These are phyloP conservation scores for Helotiales sp. DNA, from an alignment of 2,329 filamentous ascomycete genomes.

Conservation along the genomic window DNA sequence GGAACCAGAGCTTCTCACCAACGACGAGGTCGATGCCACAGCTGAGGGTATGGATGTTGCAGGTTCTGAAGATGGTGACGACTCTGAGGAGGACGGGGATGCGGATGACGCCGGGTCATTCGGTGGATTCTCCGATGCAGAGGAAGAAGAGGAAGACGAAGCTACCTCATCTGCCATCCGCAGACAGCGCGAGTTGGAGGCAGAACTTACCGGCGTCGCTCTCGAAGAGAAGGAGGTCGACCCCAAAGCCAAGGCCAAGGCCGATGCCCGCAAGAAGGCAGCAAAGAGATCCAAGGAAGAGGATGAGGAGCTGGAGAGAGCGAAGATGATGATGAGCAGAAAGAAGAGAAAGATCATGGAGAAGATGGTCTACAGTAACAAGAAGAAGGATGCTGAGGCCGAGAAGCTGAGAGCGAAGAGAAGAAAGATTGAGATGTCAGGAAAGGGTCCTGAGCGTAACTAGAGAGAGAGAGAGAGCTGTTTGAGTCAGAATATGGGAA, in stretches of 20 bases:
- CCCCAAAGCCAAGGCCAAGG: constrained; percentile 66
- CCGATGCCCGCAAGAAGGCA: constrained; percentile 71
- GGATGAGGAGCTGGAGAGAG: constrained; percentile 85
- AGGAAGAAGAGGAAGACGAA: constrained; percentile 61
- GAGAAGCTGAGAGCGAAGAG: constrained; percentile 87
- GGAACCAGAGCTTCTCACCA: constrained; percentile 45
- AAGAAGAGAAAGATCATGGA: constrained; percentile 98
- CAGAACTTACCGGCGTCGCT: constrained; percentile 78
- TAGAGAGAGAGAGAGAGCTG: constrained; percentile 5
- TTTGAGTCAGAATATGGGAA: constrained; percentile 18
- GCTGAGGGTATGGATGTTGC: constrained; percentile 44
- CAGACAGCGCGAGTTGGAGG: constrained; percentile 90
- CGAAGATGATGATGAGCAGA: constrained; percentile 98
- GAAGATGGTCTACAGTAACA: constrained; percentile 96
- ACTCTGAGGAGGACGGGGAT: constrained; percentile 47
- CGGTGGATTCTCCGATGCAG: constrained; percentile 45
- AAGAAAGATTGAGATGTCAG: constrained; percentile 77
- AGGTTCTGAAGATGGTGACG: constrained; percentile 44
- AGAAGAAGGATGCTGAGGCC: constrained; percentile 88
- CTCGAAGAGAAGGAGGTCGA: constrained; percentile 57
- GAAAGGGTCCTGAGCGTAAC: constrained; percentile 32
- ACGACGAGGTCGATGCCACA: constrained; percentile 41
- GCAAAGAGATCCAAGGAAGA: constrained; percentile 75
- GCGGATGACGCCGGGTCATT: constrained; percentile 39
- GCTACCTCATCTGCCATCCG: constrained; percentile 65